A percentile compares a stretch with the other conserved stretches of the same genome.
These are phyloP conservation scores for Silene uniflora DNA, from an alignment of 148 eudicot species.

Conservation along the genomic window DNA sequence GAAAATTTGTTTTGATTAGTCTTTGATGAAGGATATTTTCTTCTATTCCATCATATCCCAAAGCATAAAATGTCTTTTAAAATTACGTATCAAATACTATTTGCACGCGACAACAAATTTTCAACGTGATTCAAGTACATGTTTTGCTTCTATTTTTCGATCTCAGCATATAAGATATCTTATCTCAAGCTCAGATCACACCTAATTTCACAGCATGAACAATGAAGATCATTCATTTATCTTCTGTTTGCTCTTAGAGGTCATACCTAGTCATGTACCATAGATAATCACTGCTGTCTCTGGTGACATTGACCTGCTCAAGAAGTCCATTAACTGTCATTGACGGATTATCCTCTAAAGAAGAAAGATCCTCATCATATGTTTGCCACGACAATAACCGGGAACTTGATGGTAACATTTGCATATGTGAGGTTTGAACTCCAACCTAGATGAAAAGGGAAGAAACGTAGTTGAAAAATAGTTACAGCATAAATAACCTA, in stretches of 20 bases:
- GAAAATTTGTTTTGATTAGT: too few relatives aligned
- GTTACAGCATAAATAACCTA: not conserved
- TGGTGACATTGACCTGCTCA: constrained; percentile 80
- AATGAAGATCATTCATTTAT: too few relatives aligned
- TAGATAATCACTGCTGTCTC: constrained; percentile 78
- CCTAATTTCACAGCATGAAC: not conserved
- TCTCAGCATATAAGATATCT: not conserved
- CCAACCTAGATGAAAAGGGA: constrained; percentile 50
- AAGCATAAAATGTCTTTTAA: too few relatives aligned
- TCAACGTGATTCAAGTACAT: not conserved
- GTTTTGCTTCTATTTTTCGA: not conserved
- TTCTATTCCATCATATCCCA: not conserved
- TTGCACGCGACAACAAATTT: not conserved
- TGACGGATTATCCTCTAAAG: constrained; percentile 50
- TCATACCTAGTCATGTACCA: constrained; percentile 93
- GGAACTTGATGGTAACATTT: constrained; percentile 59
- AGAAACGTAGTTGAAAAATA: not conserved
- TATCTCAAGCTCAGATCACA: not conserved
- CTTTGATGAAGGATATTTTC: not conserved
- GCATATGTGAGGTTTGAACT: constrained; percentile 55
- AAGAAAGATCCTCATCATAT: constrained; percentile 64
- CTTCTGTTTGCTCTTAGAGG: not conserved
- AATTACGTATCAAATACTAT: not conserved
- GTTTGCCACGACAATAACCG: constrained; percentile 58
- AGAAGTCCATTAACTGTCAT: constrained; percentile 60